Base-by-base conservation (phyloP, 306 rosid species). In the Prosopis cineraria region DNA sequence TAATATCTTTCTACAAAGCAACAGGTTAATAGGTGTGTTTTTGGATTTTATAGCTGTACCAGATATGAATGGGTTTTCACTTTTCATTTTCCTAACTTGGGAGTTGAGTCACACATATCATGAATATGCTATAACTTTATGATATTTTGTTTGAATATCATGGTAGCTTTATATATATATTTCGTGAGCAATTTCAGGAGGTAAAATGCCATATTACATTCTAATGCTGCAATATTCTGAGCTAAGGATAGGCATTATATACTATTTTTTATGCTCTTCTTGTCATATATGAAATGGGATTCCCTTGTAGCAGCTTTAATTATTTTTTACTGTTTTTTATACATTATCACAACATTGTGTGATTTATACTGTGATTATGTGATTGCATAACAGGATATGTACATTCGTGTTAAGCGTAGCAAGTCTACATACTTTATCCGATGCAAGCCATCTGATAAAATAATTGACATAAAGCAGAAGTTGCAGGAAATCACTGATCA, bases 381-480 rank as follows among this genome's bases (percentile, higher is more conserved):
- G 17, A 63, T 34, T 84, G 60, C 39, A 52, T 78, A 78, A 66
- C 66, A 85, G 96, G 97, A 96, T 64, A 94, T 90, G 93, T 94
- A 92, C 81, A 90, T 94, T 75, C 97, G 97, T 34, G 88, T 90
- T 76, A 92, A 94, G 84, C 97, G 91, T 37, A 50, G 30, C 22
- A 92, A 92, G 91, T 90, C 97, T 59, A 92, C 97, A 30, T 92
- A 92, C 90, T 94, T 94, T 85, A 94, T 92, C 84, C 89, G 87
- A 85, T 92, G 97, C 79, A 93, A 94, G 81, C 95, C 97, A 74
- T 89, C 94, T 40, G 97, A 94, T 80, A 89, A 90, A 75, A 74
- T 81, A 84, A 83, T 90, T 75, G 92, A 87, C 72, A 84, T 92
- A 75, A 94, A 92, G 86, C 92, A 87, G 88, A 94, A 94, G 84